phyloP scores from a whole-genome alignment of 208 protist genomes.

The Acanthamoeba sp. region DNA sequence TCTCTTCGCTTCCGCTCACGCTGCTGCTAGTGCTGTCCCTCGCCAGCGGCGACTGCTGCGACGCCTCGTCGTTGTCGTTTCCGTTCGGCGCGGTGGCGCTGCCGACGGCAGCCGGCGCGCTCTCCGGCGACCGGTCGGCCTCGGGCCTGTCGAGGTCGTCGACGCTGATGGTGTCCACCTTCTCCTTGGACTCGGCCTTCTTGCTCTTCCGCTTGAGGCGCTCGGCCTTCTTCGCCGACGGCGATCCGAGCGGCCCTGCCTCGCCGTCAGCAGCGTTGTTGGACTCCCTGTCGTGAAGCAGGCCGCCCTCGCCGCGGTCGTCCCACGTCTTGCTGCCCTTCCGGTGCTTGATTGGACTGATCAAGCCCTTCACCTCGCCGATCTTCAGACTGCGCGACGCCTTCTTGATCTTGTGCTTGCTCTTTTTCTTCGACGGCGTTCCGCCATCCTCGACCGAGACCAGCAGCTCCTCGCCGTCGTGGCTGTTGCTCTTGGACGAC shows the following conservation, averaged over 20 bases:
- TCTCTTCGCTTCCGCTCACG: background rate
- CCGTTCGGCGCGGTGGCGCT: too few relatives aligned
- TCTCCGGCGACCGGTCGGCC: background rate
- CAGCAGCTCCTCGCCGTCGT: background rate
- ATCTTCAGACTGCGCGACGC: background rate
- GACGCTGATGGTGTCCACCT: background rate
- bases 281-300: background rate
- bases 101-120: too few relatives aligned
- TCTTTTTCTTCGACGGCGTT: background rate
- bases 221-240: too few relatives aligned
- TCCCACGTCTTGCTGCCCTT: constrained; percentile 41
- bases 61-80: background rate
- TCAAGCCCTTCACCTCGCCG: background rate
- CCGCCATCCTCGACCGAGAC: background rate
- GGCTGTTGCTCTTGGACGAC: background rate
- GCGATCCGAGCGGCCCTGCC: background rate
- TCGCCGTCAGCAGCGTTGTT: background rate
- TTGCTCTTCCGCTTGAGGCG: background rate
- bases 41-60: background rate
- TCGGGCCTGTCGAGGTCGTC: background rate
- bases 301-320: background rate
- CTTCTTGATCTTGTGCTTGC: constrained; percentile 21
- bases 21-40: background rate
- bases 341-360: background rate
- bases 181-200: background rate